phyloP scores from a whole-genome alignment of 257 asterid species.

The Solanum tacnaense region DNA sequence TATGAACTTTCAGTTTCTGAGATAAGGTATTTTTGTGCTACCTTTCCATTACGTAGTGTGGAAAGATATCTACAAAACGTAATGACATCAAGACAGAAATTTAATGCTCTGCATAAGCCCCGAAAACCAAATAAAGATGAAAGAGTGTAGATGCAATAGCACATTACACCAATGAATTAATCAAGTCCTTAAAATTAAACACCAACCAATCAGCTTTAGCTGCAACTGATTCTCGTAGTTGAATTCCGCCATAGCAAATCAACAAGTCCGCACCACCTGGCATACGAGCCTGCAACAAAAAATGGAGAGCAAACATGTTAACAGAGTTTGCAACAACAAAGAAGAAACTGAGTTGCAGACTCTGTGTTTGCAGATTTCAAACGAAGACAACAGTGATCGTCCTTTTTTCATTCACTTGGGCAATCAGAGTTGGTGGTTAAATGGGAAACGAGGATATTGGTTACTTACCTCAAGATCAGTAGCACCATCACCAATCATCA shows the following conservation, averaged over 20 bases:
- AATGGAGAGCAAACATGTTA: background rate
- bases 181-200: constrained; percentile 57
- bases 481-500: constrained; percentile 98
- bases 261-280: constrained; percentile 92
- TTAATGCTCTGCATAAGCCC: background rate
- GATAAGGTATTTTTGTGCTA: background rate
- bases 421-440: background rate
- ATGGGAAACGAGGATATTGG: background rate
- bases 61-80: no score
- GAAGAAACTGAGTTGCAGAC: background rate
- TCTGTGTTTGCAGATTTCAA: background rate
- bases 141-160: background rate
- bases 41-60: background rate
- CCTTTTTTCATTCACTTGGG: background rate
- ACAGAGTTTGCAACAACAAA: background rate
- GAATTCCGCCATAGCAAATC: constrained; percentile 77
- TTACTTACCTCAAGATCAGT: constrained; percentile 86
- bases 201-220: constrained; percentile 93
- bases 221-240: constrained; percentile 71
- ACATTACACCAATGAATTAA: constrained; percentile 44
- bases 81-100: background rate
- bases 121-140: background rate
- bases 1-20: background rate
- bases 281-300: constrained; percentile 51
- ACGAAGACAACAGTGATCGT: background rate